Evolutionary conservation across 2,329 filamentous ascomycete genomes (phyloP).

Genomic region (Didymella keratinophila): DNA sequence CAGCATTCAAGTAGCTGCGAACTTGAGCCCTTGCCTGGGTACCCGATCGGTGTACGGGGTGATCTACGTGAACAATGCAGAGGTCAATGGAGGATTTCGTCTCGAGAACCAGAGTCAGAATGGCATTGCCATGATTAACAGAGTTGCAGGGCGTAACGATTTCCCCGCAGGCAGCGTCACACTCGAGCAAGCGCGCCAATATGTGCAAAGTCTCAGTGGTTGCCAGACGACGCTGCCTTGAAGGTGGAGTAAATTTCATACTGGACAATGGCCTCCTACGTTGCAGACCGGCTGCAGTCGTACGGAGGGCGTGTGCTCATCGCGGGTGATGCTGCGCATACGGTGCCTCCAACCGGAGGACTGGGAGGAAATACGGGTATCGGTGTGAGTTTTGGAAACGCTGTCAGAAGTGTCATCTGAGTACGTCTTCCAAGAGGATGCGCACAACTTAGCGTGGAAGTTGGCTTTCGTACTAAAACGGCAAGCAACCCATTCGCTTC

Average conservation of each 20-base stretch:
- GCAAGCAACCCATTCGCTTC: not conserved
- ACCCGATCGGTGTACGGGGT: not conserved
- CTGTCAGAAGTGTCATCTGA: not conserved
- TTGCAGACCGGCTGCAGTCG: not conserved
- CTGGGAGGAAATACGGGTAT: not conserved
- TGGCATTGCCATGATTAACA: not conserved
- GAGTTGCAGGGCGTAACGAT: not conserved
- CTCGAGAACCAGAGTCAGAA: not conserved
- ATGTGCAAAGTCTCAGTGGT: not conserved
- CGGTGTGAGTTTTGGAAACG: not conserved
- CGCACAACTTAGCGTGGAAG: not conserved
- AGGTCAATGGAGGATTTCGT: not conserved
- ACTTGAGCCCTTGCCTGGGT: not conserved
- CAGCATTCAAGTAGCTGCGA: not conserved
- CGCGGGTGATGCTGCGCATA: not conserved
- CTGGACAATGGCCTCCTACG: not conserved
- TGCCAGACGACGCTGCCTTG: not conserved
- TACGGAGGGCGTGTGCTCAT: not conserved
- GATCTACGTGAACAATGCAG: not conserved
- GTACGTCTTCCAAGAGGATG: not conserved
- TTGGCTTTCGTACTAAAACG: not conserved
- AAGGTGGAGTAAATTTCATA: not conserved
- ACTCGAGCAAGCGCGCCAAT: not conserved
- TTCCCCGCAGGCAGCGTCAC: not conserved
- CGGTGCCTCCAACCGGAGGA: not conserved